A percentile compares a stretch with the other conserved stretches of the same genome.
Evolutionary conservation across 495 filamentous ascomycete genomes (phyloP).

Genomic region (Aspergillus olivimuriae): DNA sequence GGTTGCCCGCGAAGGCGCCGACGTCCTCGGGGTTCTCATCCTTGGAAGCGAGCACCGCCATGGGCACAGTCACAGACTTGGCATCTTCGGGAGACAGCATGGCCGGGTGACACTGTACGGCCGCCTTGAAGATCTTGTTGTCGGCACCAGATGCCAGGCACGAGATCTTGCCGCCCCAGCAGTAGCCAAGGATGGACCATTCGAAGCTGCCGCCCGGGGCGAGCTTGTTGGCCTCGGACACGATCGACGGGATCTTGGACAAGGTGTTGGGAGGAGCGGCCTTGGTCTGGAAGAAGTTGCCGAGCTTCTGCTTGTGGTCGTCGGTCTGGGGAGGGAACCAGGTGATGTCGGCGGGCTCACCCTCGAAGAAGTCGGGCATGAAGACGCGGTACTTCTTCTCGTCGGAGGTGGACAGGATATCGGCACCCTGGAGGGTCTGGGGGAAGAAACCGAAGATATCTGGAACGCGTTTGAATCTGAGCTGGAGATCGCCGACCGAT

Average conservation of each 20-base stretch:
- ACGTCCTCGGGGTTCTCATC: conserved; percentile 65
- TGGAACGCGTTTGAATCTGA: conserved; percentile 8
- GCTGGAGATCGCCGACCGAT: neutral
- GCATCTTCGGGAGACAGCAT: conserved; percentile 78
- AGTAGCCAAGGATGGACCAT: conserved; percentile 88
- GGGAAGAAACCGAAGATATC: conserved; percentile 53
- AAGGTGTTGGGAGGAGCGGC: conserved; percentile 59
- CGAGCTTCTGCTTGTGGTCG: conserved; percentile 71
- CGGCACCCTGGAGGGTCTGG: conserved; percentile 52
- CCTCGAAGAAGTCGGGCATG: conserved; percentile 54
- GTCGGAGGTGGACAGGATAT: conserved; percentile 44
- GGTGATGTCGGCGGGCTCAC: conserved; percentile 37
- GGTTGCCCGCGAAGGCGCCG: conserved; percentile 59
- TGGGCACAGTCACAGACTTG: conserved; percentile 54
- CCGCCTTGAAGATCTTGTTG: conserved; percentile 61
- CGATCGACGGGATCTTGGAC: conserved; percentile 54
- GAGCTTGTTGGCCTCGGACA: conserved; percentile 49
- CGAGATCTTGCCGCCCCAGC: conserved; percentile 87
- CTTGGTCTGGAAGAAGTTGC: conserved; percentile 67
- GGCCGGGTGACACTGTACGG: conserved; percentile 72
- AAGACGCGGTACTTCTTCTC: conserved; percentile 50
- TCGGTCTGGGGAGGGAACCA: conserved; percentile 72
- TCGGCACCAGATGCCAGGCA: conserved; percentile 51
- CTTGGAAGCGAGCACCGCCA: conserved; percentile 59
- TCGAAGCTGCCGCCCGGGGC: conserved; percentile 42